These are phyloP conservation scores for Kluyveromyces starmeri DNA, from an alignment of 805 yeast genomes.

Conservation along the genomic window DNA sequence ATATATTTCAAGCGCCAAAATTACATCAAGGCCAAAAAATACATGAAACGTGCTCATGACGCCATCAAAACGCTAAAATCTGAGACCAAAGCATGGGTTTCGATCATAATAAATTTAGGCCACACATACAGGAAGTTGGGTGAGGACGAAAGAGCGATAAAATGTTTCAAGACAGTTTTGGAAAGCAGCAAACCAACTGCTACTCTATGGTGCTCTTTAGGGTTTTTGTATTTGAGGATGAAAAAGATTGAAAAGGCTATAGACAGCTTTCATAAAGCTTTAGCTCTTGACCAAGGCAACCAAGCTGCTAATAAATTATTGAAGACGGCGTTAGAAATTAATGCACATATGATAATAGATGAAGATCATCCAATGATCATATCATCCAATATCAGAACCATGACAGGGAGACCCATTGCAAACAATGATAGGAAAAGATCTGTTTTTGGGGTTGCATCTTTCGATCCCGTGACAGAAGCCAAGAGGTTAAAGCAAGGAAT, in stretches of 20 bases:
- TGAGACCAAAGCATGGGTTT: slow-evolving; percentile 75
- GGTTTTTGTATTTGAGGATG: slow-evolving; percentile 65
- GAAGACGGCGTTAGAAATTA: slow-evolving; percentile 65
- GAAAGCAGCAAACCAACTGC: slow-evolving; percentile 64
- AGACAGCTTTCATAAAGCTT: slow-evolving; percentile 67
- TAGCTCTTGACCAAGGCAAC: slow-evolving; percentile 71
- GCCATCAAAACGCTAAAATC: slow-evolving; percentile 63
- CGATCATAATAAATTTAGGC: slow-evolving; percentile 80
- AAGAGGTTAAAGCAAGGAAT: slow-evolving; percentile 9
- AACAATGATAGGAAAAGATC: slow-evolving; percentile 4
- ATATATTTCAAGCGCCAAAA: slow-evolving; percentile 72
- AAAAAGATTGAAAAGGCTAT: slow-evolving; percentile 61
- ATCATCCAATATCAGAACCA: slow-evolving; percentile 13
- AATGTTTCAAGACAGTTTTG: slow-evolving; percentile 68
- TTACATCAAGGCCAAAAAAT: slow-evolving; percentile 57
- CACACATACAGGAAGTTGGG: slow-evolving; percentile 73
- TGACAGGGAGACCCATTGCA: slow-evolving; percentile 5
- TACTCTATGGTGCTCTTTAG: slow-evolving; percentile 66
- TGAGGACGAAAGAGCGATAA: slow-evolving; percentile 55
- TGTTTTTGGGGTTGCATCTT: background rate
- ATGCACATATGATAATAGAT: slow-evolving; percentile 28
- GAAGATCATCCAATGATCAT: slow-evolving; percentile 25
- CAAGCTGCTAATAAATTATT: slow-evolving; percentile 77
- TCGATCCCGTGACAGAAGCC: slow-evolving; percentile 8
- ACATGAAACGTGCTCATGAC: slow-evolving; percentile 58